A percentile compares a stretch with the other conserved stretches of the same genome.
phyloP scores from a whole-genome alignment of 257 asterid species.

The Euphrasia confusa region DNA sequence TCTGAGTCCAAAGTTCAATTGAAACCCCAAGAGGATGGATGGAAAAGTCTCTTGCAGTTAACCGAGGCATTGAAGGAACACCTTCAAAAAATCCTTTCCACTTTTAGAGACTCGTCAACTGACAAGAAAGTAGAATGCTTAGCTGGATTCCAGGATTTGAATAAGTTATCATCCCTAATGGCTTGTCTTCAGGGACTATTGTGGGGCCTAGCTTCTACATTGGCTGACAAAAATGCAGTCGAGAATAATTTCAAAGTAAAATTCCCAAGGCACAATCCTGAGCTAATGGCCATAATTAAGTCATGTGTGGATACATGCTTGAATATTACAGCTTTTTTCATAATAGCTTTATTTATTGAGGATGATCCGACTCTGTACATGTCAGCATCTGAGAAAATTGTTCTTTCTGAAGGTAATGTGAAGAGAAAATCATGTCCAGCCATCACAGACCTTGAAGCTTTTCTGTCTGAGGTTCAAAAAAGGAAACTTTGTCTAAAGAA shows the following conservation, averaged over 20 bases:
- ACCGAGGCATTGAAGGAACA: slow-evolving; percentile 46
- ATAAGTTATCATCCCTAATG: slow-evolving; percentile 44
- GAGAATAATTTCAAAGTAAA: slow-evolving; percentile 30
- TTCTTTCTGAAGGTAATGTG: slow-evolving; percentile 26
- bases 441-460: slow-evolving; percentile 40
- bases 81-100: slow-evolving; percentile 35
- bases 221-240: slow-evolving; percentile 31
- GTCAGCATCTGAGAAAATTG: slow-evolving; percentile 28
- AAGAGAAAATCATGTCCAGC: slow-evolving; percentile 28
- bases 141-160: slow-evolving; percentile 36
- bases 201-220: slow-evolving; percentile 60
- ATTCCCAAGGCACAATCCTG: slow-evolving; percentile 35
- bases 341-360: slow-evolving; percentile 49
- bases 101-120: slow-evolving; percentile 26
- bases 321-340: slow-evolving; percentile 32
- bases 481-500: slow-evolving; percentile 41
- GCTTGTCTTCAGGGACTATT: slow-evolving; percentile 74
- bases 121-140: slow-evolving; percentile 33
- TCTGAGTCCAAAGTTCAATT: slow-evolving; percentile 26
- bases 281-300: slow-evolving; percentile 38
- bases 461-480: slow-evolving; percentile 45
- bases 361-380: slow-evolving; percentile 31
- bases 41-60: slow-evolving; percentile 40
- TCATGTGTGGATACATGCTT: slow-evolving; percentile 41
- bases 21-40: slow-evolving; percentile 31